Percentiles rank a stretch among this genome's conserved stretches.
phyloP scores from a whole-genome alignment of 78 protist genomes.

The Dictyostelium intermedium region DNA sequence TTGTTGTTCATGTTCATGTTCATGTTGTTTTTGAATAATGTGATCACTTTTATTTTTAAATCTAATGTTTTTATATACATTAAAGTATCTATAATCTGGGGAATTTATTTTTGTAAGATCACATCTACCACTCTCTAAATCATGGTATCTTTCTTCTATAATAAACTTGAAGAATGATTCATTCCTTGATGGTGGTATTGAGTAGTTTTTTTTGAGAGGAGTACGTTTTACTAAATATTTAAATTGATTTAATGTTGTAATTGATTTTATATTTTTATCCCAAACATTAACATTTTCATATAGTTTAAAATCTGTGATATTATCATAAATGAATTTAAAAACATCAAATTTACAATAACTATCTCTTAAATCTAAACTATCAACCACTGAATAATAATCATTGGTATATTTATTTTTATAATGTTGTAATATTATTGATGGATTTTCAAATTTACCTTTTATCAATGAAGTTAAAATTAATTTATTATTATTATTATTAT shows the following conservation, averaged over 20 bases:
- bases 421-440: neutral
- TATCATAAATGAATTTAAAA: neutral
- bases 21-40: too few relatives aligned
- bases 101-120: neutral
- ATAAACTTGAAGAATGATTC: neutral
- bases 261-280: neutral
- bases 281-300: neutral
- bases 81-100: neutral
- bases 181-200: neutral
- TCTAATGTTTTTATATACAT: neutral
- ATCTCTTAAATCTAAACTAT: neutral
- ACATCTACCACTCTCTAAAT: neutral
- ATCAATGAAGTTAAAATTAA: neutral
- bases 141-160: neutral
- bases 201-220: neutral
- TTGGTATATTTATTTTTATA: neutral
- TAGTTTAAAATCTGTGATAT: neutral
- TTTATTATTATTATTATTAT: too few relatives aligned
- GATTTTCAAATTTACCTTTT: neutral
- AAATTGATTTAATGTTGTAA: neutral
- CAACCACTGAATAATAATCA: neutral
- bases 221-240: neutral
- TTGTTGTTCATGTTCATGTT: too few relatives aligned
- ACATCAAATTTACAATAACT: neutral
- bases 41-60: neutral